Conservation (phyloP, 495 filamentous ascomycete species). For the Penicillium cinerascens region DNA sequence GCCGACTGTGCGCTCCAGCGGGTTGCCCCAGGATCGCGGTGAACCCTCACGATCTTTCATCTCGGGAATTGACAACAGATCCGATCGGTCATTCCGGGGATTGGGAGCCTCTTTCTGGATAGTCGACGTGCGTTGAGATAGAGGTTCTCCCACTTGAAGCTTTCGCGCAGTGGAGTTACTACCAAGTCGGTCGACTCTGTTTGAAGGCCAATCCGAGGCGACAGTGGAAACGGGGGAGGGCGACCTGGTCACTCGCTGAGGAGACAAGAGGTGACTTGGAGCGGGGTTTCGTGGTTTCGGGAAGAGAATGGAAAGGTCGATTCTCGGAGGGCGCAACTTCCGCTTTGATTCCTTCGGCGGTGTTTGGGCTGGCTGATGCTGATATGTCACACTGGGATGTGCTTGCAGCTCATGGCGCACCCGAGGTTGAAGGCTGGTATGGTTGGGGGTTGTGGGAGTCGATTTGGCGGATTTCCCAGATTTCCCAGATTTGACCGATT, state of each 20-base stretch:
- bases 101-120: slow-evolving; percentile 11
- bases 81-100: slow-evolving; percentile 11
- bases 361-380: slow-evolving; percentile 14
- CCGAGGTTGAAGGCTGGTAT: slow-evolving; percentile 19
- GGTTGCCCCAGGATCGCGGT: slow-evolving; percentile 13
- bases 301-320: slow-evolving; percentile 47
- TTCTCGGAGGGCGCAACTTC: slow-evolving; percentile 38
- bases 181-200: slow-evolving; percentile 13
- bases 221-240: slow-evolving; percentile 41
- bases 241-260: slow-evolving; percentile 44
- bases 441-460: slow-evolving; percentile 9
- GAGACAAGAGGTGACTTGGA: slow-evolving; percentile 35
- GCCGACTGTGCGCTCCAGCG: slow-evolving; percentile 32
- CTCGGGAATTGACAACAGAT: slow-evolving; percentile 23
- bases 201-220: slow-evolving; percentile 25
- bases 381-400: slow-evolving; percentile 25
- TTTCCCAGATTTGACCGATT: background rate
- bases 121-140: slow-evolving; percentile 17
- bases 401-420: slow-evolving; percentile 20
- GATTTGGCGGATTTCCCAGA: background rate
- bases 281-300: slow-evolving; percentile 38
- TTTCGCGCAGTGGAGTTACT: slow-evolving; percentile 15
- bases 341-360: slow-evolving; percentile 37
- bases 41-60: slow-evolving; percentile 22
- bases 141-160: slow-evolving; percentile 23